Base-by-base conservation (phyloP, 1,284 basidiomycete genomes). In the Naganishia albida region DNA sequence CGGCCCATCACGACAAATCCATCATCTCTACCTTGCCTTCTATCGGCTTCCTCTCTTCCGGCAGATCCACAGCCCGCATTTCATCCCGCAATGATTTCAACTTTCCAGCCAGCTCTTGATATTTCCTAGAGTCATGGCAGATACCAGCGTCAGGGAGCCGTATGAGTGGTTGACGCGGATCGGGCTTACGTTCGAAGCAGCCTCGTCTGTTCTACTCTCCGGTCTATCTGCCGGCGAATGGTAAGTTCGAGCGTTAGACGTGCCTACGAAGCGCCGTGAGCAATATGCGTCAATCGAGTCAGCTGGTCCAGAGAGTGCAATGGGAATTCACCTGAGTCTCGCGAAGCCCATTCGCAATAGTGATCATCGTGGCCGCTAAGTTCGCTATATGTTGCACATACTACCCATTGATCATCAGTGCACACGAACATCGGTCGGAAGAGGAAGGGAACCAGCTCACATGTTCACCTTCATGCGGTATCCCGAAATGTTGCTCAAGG, bases 341-440 rank as follows among this genome's bases (percentile, higher is more conserved):
- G n/a, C 67, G 44, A 16, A 68, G 50, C 12, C 56, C 60, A 28
- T 65, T 65, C 2, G 67, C 48, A 7, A 68, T 62, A 7, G 57
- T 62, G 7, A 57, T 38, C 67, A 68, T 68, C 18, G 67, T 62
- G 3, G 57, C 49, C 20, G 53, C 67, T 18, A 68, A 23, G n/a
- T 62, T 54, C 26, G 64, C 38, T 52, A 68, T 62, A 53, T 68
- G 67, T 34, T 60, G 44, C 6, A 64, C 64, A 26, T 65, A 68
- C 67, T 67, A 38, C 39, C 16, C 20, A 3, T 26, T 3, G 42
- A 12, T 23, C 6, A 40, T 50, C 46, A 62, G 23, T 23, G 16
- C 30, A n/a, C 26, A 6, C 13, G 20, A 16, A n/a, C 23, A 39
- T 28, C 13, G 34, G 34, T 6, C 34, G 34, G 10, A 34, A 34